A percentile compares a stretch with the other conserved stretches of the same genome.
phyloP scores from a whole-genome alignment of 257 asterid genomes.

The Solanum pinnatisectum region DNA sequence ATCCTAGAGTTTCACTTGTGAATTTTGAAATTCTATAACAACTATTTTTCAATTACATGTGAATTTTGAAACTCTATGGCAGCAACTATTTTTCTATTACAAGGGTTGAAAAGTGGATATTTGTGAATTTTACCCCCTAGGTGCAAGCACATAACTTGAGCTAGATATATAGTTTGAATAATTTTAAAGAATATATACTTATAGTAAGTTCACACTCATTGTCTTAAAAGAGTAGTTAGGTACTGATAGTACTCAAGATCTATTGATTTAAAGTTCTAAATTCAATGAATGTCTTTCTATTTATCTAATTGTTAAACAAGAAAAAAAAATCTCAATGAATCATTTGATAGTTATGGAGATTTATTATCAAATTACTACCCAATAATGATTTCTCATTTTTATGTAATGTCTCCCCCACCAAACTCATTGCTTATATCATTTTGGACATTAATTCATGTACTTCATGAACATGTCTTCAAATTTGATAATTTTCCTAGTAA shows the following conservation, averaged over 20 bases:
- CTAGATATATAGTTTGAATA: neutral
- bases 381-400: neutral
- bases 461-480: neutral
- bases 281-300: neutral
- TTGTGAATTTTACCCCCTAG: neutral
- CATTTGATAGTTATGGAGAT: neutral
- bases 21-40: neutral
- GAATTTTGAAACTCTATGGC: neutral
- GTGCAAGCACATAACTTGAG: neutral
- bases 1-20: neutral
- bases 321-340: neutral
- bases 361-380: neutral
- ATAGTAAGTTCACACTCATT: neutral
- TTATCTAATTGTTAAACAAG: neutral
- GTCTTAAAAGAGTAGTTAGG: neutral
- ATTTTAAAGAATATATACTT: neutral
- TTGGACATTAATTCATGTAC: neutral
- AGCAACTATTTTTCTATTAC: neutral
- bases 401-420: neutral
- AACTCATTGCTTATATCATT: neutral
- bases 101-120: neutral
- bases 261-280: neutral
- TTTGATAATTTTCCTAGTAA: neutral
- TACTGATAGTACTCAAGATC: neutral
- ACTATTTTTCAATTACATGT: too few species aligned